These are phyloP conservation scores for Ustilago shanxiensis DNA, from an alignment of 1,284 basidiomycete species.

Conservation along the genomic window DNA sequence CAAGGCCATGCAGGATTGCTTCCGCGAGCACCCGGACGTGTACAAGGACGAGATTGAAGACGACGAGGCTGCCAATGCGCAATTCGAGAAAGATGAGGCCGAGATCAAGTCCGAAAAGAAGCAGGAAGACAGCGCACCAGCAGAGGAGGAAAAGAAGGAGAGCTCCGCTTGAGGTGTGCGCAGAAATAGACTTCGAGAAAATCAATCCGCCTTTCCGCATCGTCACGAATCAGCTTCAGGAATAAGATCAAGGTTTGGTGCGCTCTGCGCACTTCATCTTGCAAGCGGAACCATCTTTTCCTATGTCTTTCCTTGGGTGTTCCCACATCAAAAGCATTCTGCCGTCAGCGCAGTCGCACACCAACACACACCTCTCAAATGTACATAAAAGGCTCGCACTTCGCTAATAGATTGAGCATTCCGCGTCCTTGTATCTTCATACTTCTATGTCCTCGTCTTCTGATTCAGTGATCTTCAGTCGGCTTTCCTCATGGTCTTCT, in stretches of 20 bases:
- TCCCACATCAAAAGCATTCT: not conserved
- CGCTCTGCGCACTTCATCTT: conserved; percentile 10
- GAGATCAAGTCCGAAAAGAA: conserved; percentile 17
- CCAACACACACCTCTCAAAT: conserved; percentile 14
- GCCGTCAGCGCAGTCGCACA: not conserved
- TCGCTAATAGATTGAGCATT: conserved; percentile 17
- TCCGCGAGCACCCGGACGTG: conserved; percentile 92
- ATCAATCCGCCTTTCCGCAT: conserved; percentile 13
- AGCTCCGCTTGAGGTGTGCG: conserved; percentile 20
- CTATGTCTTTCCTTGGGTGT: not conserved
- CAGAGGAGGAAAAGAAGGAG: conserved; percentile 16
- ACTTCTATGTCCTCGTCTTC: no score
- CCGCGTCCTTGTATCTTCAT: no score
- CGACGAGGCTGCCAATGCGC: conserved; percentile 58
- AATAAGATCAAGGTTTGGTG: conserved; percentile 10
- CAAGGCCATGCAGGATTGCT: conserved; percentile 97
- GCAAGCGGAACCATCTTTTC: not conserved
- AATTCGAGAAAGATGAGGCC: conserved; percentile 42
- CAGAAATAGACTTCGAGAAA: conserved; percentile 1
- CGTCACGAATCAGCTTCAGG: conserved; percentile 29
- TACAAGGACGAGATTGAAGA: conserved; percentile 80
- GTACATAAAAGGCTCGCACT: not conserved
- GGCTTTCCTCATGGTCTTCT: not conserved
- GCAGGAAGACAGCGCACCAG: conserved; percentile 2
- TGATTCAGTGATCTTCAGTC: not conserved